Percentiles rank a stretch among this genome's conserved stretches.
phyloP scores from a whole-genome alignment of 441 rosid genomes.

The Jatropha multifida region DNA sequence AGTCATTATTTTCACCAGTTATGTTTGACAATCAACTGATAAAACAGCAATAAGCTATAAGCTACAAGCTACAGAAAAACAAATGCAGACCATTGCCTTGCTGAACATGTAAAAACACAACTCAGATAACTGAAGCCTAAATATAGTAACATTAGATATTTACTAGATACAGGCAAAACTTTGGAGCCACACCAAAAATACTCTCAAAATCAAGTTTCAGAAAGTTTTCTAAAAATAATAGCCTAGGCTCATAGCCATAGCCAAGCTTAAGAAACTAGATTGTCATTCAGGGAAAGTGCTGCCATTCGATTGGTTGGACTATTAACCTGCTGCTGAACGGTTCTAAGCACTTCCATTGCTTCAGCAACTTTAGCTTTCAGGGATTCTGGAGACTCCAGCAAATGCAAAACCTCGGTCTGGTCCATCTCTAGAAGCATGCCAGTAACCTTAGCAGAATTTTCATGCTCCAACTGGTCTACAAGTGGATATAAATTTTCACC shows the following conservation, averaged over 20 bases:
- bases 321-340: constrained; percentile 64
- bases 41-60: too few relatives aligned
- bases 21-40: too few relatives aligned
- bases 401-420: constrained; percentile 82
- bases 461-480: constrained; percentile 82
- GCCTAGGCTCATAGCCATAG: background rate
- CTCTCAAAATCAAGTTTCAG: background rate
- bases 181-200: background rate
- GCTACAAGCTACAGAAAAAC: too few relatives aligned
- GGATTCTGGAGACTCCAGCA: constrained; percentile 87
- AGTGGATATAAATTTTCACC: constrained; percentile 91
- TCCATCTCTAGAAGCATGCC: constrained; percentile 98
- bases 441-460: constrained; percentile 82
- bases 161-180: background rate
- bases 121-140: background rate
- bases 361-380: constrained; percentile 78
- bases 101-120: too few relatives aligned
- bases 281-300: constrained; percentile 63
- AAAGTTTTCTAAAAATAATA: background rate
- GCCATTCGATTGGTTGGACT: constrained; percentile 64
- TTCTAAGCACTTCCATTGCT: constrained; percentile 92
- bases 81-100: too few relatives aligned
- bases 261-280: constrained; percentile 44
- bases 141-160: background rate
- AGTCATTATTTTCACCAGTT: too few relatives aligned